Evolutionary conservation across 306 rosid species (phyloP), one percentile per base, ranked within the genome.

Genomic region (Citrullus amarus): DNA sequence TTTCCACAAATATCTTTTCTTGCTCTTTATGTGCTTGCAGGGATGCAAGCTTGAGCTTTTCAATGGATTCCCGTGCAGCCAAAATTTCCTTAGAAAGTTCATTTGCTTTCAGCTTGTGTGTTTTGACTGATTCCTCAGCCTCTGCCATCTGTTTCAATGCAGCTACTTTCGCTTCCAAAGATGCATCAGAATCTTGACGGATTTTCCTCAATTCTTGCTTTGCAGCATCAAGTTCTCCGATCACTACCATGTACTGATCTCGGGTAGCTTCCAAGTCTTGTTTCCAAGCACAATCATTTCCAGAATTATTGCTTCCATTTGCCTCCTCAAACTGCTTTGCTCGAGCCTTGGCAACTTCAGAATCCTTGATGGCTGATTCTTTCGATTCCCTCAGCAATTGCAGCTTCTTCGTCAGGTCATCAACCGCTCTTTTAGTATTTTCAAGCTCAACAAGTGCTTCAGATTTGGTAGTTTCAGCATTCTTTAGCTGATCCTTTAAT

Each of bases 371-470:
- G 15, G 91, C 90, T 5, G 83, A 80, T 82, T 88, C 97, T 88
- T 88, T 91, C 68, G 91, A 88, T 82, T 96, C 97, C 80, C 62
- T 62, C 6, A 91, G 81, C 51, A 83, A 83, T 59, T 83, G 85
- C 81, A 96, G 80, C 89, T 91, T 92, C 44, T 82, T 83, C 17
- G 82, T 83, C 81, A 96, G 87, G 28, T 88, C 99, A 44, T 90
- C 89, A 9, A 85, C 88, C 6, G 93, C 81, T 76, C 79, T 81
- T 85, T 85, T 85, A 41, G 93, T 87, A 84, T 85, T 92, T 80
- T 91, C 93, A 68, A 96, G 93, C 88, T 96, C 99, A 17, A 86
- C 82, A 39, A 86, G 88, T 58, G 99, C 97, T 85, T 92, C 91
- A 74, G 87, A 84, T 84, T 89, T 92, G 8, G 98, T 92, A 62